Percentiles rank a stretch among this genome's conserved stretches.
Evolutionary conservation across 2,329 filamentous ascomycete genomes (phyloP).

Genomic region (Immersiporthe knoxdaviesiana): DNA sequence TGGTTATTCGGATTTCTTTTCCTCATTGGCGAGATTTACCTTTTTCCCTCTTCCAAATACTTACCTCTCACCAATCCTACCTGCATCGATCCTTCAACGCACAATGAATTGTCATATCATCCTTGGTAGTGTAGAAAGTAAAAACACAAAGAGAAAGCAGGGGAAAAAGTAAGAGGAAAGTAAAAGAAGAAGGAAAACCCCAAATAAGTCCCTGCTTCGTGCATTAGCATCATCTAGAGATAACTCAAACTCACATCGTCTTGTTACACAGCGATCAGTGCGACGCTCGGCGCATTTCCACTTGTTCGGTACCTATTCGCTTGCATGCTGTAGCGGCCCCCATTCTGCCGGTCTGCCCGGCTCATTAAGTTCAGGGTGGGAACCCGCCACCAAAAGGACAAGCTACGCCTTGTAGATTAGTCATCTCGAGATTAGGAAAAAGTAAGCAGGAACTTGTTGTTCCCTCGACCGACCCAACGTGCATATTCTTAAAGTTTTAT

Average conservation of each 20-base stretch:
- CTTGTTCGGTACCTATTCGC: neutral
- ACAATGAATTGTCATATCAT: neutral
- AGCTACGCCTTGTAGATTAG: neutral
- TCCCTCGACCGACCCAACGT: neutral
- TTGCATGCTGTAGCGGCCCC: neutral
- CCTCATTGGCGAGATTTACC: neutral
- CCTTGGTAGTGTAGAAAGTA: too few relatives aligned
- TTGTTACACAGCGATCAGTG: neutral
- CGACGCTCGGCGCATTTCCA: slow-evolving; percentile 1
- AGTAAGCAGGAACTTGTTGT: neutral
- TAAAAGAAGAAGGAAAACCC: too few relatives aligned
- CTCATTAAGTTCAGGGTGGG: neutral
- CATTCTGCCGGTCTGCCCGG: neutral
- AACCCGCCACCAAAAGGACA: neutral
- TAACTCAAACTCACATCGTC: neutral
- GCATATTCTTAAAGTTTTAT: too few relatives aligned
- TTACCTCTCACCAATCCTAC: neutral
- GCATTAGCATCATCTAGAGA: neutral
- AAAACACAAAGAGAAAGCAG: too few relatives aligned
- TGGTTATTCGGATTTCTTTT: neutral
- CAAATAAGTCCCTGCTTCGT: neutral
- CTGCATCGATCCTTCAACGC: neutral
- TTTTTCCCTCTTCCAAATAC: neutral
- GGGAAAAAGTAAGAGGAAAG: too few relatives aligned
- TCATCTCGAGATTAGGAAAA: neutral